Conservation (phyloP, 2,329 filamentous ascomycete genomes). For the Biscogniauxia marginata region DNA sequence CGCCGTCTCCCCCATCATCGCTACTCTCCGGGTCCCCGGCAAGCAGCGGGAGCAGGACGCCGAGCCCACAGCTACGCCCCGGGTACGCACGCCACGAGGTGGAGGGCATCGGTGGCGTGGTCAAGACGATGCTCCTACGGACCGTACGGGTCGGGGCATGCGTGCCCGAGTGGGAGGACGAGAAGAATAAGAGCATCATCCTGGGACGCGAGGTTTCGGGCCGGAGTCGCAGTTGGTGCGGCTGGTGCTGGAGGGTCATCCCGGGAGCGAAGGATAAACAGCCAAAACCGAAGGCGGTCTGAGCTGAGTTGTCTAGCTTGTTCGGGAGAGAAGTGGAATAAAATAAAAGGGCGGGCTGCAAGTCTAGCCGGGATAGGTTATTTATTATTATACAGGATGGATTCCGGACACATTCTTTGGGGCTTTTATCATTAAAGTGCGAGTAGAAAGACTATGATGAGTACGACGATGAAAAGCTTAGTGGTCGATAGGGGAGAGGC, state of each 20-base stretch:
- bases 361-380: no score
- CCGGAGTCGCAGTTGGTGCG: slow-evolving; percentile 77
- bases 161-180: slow-evolving; percentile 83
- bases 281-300: slow-evolving; percentile 12
- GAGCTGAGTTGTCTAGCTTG: no score
- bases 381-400: no score
- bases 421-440: no score
- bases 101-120: slow-evolving; percentile 81
- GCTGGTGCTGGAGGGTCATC: slow-evolving; percentile 82
- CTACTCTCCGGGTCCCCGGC: slow-evolving; percentile 20
- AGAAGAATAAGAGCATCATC: slow-evolving; percentile 63
- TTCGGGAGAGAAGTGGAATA: background rate
- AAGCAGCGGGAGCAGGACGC: slow-evolving; percentile 26
- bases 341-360: background rate
- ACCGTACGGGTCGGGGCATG: slow-evolving; percentile 79
- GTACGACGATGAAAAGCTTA: no score
- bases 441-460: no score
- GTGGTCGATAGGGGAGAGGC: no score
- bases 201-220: slow-evolving; percentile 70
- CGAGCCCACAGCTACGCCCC: slow-evolving; percentile 55
- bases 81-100: slow-evolving; percentile 88
- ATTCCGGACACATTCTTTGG: no score
- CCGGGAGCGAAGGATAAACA: slow-evolving; percentile 51
- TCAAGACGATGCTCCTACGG: slow-evolving; percentile 85
- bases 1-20: slow-evolving; percentile 17